A percentile compares a stretch with the other conserved stretches of the same genome.
Conservation (phyloP, 306 rosid genomes). For the Alnus rubra region DNA sequence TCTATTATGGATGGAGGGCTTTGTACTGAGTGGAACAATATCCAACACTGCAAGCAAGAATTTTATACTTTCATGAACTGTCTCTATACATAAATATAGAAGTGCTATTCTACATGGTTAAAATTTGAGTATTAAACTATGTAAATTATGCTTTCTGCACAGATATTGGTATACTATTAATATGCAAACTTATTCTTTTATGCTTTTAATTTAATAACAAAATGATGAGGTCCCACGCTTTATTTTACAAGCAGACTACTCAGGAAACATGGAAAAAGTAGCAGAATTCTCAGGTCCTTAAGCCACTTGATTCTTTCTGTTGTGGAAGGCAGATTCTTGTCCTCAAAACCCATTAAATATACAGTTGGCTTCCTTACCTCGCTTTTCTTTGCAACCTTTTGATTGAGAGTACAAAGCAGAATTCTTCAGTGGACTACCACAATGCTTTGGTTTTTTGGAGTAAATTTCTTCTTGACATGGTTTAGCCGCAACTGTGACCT, state of each 20-base stretch:
- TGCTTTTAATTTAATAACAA: slow-evolving; percentile 11
- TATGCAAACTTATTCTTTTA: background rate
- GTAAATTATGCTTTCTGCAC: slow-evolving; percentile 8
- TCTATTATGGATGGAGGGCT: slow-evolving; percentile 45
- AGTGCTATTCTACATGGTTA: slow-evolving; percentile 20
- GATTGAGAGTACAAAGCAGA: slow-evolving; percentile 31
- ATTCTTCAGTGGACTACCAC: slow-evolving; percentile 27
- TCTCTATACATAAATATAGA: background rate
- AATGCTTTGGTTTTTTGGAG: slow-evolving; percentile 27
- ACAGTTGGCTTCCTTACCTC: slow-evolving; percentile 41
- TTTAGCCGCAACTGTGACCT: slow-evolving; percentile 36
- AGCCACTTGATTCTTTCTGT: background rate
- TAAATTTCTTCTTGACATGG: slow-evolving; percentile 42
- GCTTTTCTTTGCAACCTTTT: slow-evolving; percentile 40
- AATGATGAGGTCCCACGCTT: background rate
- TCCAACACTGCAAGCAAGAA: slow-evolving; percentile 39
- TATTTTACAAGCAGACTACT: slow-evolving; percentile 5
- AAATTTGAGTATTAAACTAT: slow-evolving; percentile 7
- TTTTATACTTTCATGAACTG: background rate
- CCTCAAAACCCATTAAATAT: slow-evolving; percentile 25
- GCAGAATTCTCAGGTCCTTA: background rate
- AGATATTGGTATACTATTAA: slow-evolving; percentile 3
- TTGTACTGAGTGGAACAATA: slow-evolving; percentile 42
- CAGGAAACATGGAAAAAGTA: background rate
- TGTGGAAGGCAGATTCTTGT: slow-evolving; percentile 3